Conservation (phyloP, 2,329 filamentous ascomycete genomes). For the Herpotrichia juniperi region DNA sequence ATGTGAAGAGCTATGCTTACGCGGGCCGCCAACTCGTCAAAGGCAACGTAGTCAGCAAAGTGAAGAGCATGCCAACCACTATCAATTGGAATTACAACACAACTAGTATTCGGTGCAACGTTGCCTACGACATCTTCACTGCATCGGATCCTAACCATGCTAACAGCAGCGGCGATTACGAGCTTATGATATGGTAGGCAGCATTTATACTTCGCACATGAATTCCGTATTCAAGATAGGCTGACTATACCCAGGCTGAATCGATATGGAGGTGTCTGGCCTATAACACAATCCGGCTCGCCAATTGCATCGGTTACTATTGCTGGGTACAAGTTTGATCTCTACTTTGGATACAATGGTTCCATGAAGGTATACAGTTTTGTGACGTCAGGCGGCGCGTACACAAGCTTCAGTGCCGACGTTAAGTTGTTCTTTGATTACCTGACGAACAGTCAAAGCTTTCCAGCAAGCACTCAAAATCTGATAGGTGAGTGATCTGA, state of each 20-base stretch:
- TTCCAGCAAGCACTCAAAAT: constrained; percentile 33
- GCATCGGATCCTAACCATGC: constrained; percentile 24
- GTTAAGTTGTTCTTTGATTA: constrained; percentile 64
- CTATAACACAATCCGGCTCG: constrained; percentile 61
- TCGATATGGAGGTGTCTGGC: constrained; percentile 59
- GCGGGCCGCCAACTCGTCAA: constrained; percentile 23
- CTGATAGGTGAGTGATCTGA: constrained; percentile 25
- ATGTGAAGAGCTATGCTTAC: constrained; percentile 32
- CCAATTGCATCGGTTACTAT: constrained; percentile 59
- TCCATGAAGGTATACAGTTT: constrained; percentile 65
- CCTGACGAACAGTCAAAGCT: constrained; percentile 55
- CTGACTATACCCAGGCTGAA: constrained; percentile 51
- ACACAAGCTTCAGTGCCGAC: constrained; percentile 61
- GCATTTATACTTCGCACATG: background rate
- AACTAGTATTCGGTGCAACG: constrained; percentile 23
- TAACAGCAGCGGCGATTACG: constrained; percentile 31
- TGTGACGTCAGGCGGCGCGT: constrained; percentile 47
- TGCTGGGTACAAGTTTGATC: constrained; percentile 57
- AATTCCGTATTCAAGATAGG: background rate
- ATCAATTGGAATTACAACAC: constrained; percentile 28
- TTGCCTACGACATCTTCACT: constrained; percentile 35
- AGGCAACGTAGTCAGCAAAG: constrained; percentile 19
- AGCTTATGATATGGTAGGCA: constrained; percentile 32
- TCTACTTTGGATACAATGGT: constrained; percentile 64
- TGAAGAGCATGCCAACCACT: constrained; percentile 25